Conservation (phyloP, 2,329 filamentous ascomycete genomes). For the Aspergillus sp. region DNA sequence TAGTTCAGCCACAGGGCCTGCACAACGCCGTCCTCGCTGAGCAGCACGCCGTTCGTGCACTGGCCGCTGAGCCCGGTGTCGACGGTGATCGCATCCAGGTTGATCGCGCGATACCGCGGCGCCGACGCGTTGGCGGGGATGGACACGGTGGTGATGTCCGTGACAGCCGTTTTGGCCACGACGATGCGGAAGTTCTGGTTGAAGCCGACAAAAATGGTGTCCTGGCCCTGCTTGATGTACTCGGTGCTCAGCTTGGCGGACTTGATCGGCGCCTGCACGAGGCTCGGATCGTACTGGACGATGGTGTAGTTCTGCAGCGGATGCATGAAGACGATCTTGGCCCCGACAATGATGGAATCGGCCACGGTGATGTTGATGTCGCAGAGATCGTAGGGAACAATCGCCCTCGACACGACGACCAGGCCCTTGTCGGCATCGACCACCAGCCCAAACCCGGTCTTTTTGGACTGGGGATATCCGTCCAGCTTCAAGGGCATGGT, state of each 20-base stretch:
- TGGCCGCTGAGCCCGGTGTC: conserved; percentile 86
- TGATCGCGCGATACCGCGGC: conserved; percentile 86
- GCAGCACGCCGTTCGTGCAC: conserved; percentile 86
- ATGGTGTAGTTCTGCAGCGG: conserved; percentile 95
- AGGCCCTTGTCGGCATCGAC: conserved; percentile 93
- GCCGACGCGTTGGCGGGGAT: conserved; percentile 90
- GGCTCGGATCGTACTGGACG: conserved; percentile 82
- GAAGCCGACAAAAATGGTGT: conserved; percentile 96
- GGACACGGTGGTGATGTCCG: conserved; percentile 92
- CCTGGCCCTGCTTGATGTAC: conserved; percentile 81
- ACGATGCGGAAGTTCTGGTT: conserved; percentile 92
- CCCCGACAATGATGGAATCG: conserved; percentile 88
- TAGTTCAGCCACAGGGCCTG: conserved; percentile 97
- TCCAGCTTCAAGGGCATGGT: conserved; percentile 94
- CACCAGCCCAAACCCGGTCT: conserved; percentile 94
- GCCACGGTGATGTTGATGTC: conserved; percentile 95
- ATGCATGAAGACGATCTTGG: conserved; percentile 91
- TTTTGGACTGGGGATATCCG: conserved; percentile 89
- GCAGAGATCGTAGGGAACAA: conserved; percentile 92
- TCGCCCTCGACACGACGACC: conserved; percentile 85
- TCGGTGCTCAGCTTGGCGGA: conserved; percentile 74
- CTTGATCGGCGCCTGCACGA: conserved; percentile 90
- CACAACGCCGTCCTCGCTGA: conserved; percentile 81
- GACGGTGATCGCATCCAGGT: conserved; percentile 93
- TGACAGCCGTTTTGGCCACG: conserved; percentile 86